Base-by-base conservation (phyloP, 805 yeast genomes). In the Blastobotrys mokoenaii region DNA sequence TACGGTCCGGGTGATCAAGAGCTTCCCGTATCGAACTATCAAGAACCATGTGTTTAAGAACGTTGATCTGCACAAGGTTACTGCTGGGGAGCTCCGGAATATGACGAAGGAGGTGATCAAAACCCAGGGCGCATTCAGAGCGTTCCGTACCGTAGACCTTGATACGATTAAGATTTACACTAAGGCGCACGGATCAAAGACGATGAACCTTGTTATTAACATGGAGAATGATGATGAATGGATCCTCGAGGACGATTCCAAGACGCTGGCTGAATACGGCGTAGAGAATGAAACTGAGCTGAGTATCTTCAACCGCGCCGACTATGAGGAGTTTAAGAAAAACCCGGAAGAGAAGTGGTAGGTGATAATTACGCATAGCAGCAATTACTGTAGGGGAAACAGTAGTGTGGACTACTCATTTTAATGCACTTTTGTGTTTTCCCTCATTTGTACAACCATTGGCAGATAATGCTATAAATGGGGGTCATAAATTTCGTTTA, bases 281-380 rank as follows among this genome's bases (percentile, higher is more conserved):
- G 40, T 36, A 2, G 85, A 82, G 51, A 90, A 93, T 64, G 98
- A 93, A 67, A 87, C 97, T 2, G 98, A 93, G 61, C 65, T 93
- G 38, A 84, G 96, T 27, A 59, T 84, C n/a, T 93, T 80, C 68
- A 86, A 85, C 47, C 61, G 67, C 56, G 72, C 65, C 6, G 88
- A 75, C 36, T 93, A 89, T 63, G 68, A 67, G 25, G 74, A 66
- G 37, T 93, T 70, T 66, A 84, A 84, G 65, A 70, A 71, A 36
- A 82, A 89, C 54, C 98, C 98, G 0, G 88, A 79, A 56, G 96
- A 88, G 59, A 84, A 84, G 61, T 90, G 98, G 97, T 82, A 62
- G 62, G 45, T 11, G 9, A 18, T 22, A n/a, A 27, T 7, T 8
- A 11, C 31, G 31, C 31, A 7, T 27, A 5, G 18, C 16, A 15